Evolutionary conservation across 2,329 filamentous ascomycete species (phyloP).

Genomic region (Pseudocercospora musae): DNA sequence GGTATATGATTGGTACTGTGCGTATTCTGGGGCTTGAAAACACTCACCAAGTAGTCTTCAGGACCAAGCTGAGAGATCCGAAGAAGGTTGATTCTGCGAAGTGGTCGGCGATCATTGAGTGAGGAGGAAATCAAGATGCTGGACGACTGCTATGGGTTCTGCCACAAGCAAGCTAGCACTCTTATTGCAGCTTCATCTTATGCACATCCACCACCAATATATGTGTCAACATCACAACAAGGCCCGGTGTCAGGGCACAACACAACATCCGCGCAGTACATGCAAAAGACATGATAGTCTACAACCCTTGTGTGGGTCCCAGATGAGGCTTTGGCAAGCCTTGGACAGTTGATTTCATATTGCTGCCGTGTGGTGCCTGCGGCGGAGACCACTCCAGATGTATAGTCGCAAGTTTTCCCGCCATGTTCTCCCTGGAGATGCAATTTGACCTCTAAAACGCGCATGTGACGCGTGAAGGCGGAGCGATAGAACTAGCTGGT

Average conservation of each 20-base stretch:
- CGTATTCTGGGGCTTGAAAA: conserved; percentile 42
- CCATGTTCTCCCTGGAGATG: neutral
- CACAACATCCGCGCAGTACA: neutral
- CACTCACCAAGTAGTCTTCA: conserved; percentile 13
- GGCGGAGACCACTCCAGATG: neutral
- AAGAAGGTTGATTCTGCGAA: conserved; percentile 8
- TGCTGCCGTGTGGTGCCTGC: too few species aligned
- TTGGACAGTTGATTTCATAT: neutral
- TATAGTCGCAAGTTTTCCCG: neutral
- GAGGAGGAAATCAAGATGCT: conserved; percentile 19
- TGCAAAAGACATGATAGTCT: neutral
- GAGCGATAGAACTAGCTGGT: neutral
- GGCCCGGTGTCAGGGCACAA: too few species aligned
- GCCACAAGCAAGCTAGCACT: neutral
- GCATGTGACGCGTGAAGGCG: neutral
- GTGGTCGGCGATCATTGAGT: conserved; percentile 9
- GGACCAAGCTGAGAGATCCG: conserved; percentile 16
- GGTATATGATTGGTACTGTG: conserved; percentile 48
- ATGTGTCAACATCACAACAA: too few species aligned
- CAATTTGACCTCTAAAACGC: neutral
- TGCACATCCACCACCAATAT: neutral
- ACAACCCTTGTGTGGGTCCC: neutral
- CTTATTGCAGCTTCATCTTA: neutral
- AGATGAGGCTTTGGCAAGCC: neutral
- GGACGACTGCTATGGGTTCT: conserved; percentile 9